phyloP scores from a whole-genome alignment of 257 asterid species.

The Plantago elongata region DNA sequence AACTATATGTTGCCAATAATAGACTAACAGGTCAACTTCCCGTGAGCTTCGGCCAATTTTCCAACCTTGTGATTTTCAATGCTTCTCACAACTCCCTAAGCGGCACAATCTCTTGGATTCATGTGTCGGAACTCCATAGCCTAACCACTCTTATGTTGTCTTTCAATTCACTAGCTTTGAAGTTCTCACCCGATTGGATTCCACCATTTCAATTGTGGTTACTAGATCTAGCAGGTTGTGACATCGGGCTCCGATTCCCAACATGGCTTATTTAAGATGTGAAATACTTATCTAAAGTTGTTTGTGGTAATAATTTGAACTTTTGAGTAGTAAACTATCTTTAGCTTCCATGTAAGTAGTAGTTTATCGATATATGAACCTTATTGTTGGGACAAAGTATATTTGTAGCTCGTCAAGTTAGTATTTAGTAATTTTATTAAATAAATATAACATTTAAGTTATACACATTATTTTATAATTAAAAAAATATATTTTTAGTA shows the following conservation, averaged over 20 bases:
- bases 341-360: too few relatives aligned
- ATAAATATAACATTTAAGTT: too few relatives aligned
- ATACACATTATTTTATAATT: too few relatives aligned
- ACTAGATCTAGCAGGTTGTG: background rate
- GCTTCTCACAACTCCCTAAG: background rate
- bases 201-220: background rate
- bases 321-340: too few relatives aligned
- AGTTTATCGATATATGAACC: too few relatives aligned
- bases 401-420: too few relatives aligned
- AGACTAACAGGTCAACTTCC: background rate
- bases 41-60: background rate
- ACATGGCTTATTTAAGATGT: too few relatives aligned
- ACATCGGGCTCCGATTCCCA: background rate
- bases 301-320: too few relatives aligned
- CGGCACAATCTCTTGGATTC: background rate
- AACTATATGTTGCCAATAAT: background rate
- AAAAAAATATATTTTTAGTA: too few relatives aligned
- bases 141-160: background rate
- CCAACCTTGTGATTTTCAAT: background rate
- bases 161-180: background rate
- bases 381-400: too few relatives aligned
- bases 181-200: background rate
- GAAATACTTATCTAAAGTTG: too few relatives aligned
- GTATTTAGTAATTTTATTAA: too few relatives aligned
- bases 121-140: background rate